Conservation (phyloP, 2,329 filamentous ascomycete species). For the Aspergillus luchuensis region DNA sequence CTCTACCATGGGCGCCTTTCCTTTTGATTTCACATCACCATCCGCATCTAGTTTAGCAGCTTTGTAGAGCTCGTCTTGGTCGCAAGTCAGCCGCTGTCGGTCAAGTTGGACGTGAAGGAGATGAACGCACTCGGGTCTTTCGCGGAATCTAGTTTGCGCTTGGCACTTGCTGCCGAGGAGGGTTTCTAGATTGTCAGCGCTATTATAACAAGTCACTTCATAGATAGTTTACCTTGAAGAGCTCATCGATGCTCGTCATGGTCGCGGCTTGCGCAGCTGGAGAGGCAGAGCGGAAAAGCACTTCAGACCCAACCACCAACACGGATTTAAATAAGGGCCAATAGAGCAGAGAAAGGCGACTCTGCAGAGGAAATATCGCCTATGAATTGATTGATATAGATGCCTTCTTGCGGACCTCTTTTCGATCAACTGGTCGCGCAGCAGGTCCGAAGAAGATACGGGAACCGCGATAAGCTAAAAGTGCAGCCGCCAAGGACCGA, state of each 20-base stretch:
- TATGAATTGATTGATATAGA: not conserved
- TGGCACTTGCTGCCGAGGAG: constrained; percentile 47
- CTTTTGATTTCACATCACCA: constrained; percentile 53
- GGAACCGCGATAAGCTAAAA: constrained; percentile 31
- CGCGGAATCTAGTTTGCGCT: constrained; percentile 61
- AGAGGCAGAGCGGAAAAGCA: not conserved
- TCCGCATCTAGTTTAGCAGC: constrained; percentile 57
- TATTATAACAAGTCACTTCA: not conserved
- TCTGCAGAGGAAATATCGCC: not conserved
- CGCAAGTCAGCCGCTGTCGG: constrained; percentile 19
- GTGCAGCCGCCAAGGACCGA: constrained; percentile 37
- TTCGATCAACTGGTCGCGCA: constrained; percentile 13
- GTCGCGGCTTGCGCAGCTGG: constrained; percentile 21
- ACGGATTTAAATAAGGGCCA: not conserved
- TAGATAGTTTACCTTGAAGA: constrained; percentile 54
- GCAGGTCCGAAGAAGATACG: constrained; percentile 29
- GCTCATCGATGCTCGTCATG: constrained; percentile 64
- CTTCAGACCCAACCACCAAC: constrained; percentile 8
- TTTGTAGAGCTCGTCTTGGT: constrained; percentile 59
- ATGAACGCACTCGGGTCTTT: constrained; percentile 52
- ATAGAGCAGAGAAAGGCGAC: not conserved
- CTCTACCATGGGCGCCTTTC: constrained; percentile 49
- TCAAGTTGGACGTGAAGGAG: not conserved
- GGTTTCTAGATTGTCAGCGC: constrained; percentile 49
- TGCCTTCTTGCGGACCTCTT: not conserved